Conservation (phyloP, 2,329 filamentous ascomycete species). For the Apiospora sp. region DNA sequence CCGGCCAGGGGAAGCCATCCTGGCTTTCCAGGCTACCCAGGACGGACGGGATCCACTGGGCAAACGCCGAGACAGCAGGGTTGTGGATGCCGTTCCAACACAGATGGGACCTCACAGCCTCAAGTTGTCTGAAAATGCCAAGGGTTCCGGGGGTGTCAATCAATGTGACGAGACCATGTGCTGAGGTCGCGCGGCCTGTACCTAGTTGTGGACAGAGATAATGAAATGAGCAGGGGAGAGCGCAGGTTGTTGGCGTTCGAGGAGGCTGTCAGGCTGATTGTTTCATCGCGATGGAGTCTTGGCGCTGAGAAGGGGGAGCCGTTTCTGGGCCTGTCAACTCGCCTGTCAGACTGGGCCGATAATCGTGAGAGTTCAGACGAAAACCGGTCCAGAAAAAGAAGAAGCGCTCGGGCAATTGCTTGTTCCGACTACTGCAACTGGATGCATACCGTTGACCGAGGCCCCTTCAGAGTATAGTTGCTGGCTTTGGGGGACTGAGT, state of each 20-base stretch:
- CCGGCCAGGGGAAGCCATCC: not conserved
- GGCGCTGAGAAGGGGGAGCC: not conserved
- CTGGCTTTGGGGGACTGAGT: not conserved
- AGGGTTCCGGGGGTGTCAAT: not conserved
- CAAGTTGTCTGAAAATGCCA: not conserved
- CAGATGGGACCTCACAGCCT: not conserved
- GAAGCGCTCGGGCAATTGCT: not conserved
- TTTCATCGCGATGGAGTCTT: conserved; percentile 1
- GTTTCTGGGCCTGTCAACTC: not conserved
- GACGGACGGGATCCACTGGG: not conserved
- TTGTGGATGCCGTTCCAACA: not conserved
- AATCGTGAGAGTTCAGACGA: conserved; percentile 11
- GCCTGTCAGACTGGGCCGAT: not conserved
- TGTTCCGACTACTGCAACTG: not conserved
- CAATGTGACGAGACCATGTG: conserved; percentile 21
- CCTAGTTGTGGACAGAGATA: not conserved
- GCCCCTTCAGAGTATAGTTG: not conserved
- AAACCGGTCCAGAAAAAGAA: not conserved
- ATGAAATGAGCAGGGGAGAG: conserved; percentile 5
- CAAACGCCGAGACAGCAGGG: not conserved
- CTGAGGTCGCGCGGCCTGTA: not conserved
- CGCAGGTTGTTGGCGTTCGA: not conserved
- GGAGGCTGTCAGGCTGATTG: not conserved
- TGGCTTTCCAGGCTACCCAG: not conserved
- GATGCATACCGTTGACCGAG: not conserved